A percentile compares a stretch with the other conserved stretches of the same genome.
Evolutionary conservation across 805 yeast genomes (phyloP).

Genomic region (Lachancea dasiensis): DNA sequence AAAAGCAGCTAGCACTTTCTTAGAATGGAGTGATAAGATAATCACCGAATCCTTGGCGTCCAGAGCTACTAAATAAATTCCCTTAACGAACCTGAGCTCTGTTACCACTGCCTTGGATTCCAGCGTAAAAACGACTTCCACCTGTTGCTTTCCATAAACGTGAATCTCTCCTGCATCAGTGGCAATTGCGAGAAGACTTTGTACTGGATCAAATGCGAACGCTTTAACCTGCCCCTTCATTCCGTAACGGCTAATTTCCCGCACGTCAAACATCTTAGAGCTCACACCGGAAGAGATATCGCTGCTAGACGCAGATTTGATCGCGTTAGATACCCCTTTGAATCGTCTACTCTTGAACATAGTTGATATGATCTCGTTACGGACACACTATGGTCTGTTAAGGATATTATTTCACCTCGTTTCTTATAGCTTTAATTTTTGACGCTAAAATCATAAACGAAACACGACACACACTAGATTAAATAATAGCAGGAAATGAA

Average conservation of each 20-base stretch:
- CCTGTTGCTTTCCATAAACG: conserved; percentile 79
- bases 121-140: conserved; percentile 58
- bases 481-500: too few relatives aligned
- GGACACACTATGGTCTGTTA: too few relatives aligned
- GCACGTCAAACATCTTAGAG: conserved; percentile 30
- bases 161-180: conserved; percentile 66
- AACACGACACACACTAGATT: too few relatives aligned
- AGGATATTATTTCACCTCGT: too few relatives aligned
- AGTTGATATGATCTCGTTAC: too few relatives aligned
- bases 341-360: conserved; percentile 34
- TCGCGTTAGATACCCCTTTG: conserved; percentile 31
- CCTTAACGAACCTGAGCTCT: conserved; percentile 63
- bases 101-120: conserved; percentile 46
- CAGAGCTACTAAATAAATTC: conserved; percentile 71
- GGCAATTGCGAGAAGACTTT: conserved; percentile 75
- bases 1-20: conserved; percentile 52
- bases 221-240: conserved; percentile 59
- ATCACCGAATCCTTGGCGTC: conserved; percentile 55
- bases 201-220: conserved; percentile 81
- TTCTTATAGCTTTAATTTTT: too few relatives aligned
- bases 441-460: background rate
- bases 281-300: conserved; percentile 28
- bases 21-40: conserved; percentile 64
- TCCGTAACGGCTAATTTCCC: conserved; percentile 44
- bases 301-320: conserved; percentile 29